Evolutionary conservation across 768 basidiomycete genomes (phyloP), one percentile per base, ranked within the genome.

Genomic region (Lentinula boryana): DNA sequence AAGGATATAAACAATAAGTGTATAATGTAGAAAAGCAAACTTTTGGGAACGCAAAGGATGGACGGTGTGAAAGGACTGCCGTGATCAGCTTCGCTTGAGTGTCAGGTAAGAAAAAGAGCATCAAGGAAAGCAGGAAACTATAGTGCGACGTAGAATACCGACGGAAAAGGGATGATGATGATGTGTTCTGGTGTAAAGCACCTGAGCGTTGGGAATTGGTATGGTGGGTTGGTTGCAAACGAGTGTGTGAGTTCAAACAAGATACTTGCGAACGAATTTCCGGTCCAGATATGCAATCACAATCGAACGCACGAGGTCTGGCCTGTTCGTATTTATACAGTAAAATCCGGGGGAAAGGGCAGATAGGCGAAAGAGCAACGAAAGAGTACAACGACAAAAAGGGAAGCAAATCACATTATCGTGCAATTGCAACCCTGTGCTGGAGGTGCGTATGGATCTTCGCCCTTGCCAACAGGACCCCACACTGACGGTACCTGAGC

Each of bases 381-480:
- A 12, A 23, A 43, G 13, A 48, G 12, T 48, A 48, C 46, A 46
- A 46, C 44, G 44, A 23, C 5, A 53, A 44, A 23, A 56, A 31
- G 35, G 23, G 50, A 38, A 54, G 21, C n/a, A 27, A 33, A n/a
- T 56, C 78, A 89, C 88, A 89, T 89, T 69, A 90, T 75, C 56
- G 81, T 70, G 71, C 88, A 90, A 68, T 78, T 83, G 78, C 89
- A 90, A 33, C 88, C 85, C 68, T 84, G 78, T 54, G 85, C 81
- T 69, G 87, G 90, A 55, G 92, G 89, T 59, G 91, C 90, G 73
- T 94, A 98, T 43, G 95, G 95, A 71, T 98, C 95, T 73, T 95
- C 91, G 67, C 84, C 85, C 77, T 92, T 93, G 67, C 84, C 85
- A 33, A 95, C 83, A 15, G 91, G 88, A 18, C 95, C 95, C 95